Conservation (phyloP, 1,284 basidiomycete genomes). For the Rhodotorula sp. region DNA sequence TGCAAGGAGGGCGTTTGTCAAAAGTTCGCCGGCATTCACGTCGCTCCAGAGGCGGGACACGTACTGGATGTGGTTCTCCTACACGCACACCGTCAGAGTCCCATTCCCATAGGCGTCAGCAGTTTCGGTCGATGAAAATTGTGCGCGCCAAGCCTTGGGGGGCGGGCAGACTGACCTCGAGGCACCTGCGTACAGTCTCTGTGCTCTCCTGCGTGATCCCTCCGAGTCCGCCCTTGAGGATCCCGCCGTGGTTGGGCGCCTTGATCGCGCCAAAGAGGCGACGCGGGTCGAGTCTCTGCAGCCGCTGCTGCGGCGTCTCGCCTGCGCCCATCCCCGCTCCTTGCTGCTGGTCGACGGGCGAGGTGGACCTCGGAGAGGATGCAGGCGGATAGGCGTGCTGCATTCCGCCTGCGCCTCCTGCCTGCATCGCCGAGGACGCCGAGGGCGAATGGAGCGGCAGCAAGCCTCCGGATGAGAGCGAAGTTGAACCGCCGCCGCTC, state of each 20-base stretch:
- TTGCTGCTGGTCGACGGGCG: conserved; percentile 5
- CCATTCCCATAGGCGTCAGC: too few species aligned
- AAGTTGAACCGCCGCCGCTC: neutral
- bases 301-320: neutral
- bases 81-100: neutral
- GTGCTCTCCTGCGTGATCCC: conserved; percentile 18
- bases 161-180: conserved; percentile 16
- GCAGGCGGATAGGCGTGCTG: neutral
- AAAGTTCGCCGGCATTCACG: neutral
- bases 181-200: conserved; percentile 15
- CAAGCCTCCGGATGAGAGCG: conserved; percentile 7
- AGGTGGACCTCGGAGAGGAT: neutral
- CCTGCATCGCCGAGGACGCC: neutral
- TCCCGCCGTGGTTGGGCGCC: conserved; percentile 7
- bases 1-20: conserved; percentile 6
- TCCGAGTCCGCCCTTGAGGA: conserved; percentile 8
- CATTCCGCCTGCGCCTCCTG: conserved; percentile 22
- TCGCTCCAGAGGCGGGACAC: neutral
- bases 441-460: neutral
- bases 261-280: conserved; percentile 14
- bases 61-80: conserved; percentile 42
- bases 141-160: neutral
- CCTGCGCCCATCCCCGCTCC: neutral
- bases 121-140: neutral
- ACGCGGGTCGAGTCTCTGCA: conserved; percentile 15